Base-by-base conservation (phyloP, 495 filamentous ascomycete genomes). In the Annulohypoxylon moriforme region DNA sequence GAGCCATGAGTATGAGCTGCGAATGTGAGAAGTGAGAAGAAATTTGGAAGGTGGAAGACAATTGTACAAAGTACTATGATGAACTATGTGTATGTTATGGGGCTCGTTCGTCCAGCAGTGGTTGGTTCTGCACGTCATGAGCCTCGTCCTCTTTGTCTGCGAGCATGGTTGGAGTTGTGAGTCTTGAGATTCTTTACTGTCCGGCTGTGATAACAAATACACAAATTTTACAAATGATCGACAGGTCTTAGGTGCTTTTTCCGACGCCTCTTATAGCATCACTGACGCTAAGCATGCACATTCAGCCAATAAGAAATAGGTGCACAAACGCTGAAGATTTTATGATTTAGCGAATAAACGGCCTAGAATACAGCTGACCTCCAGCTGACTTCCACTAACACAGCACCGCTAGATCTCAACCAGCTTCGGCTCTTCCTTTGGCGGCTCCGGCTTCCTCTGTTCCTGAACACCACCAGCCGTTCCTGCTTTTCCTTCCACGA, bases 91-190 rank as follows among this genome's bases (percentile, higher is more conserved):
- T 68, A 63, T 63, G 70, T 62, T 68, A 64, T 42, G 34, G 60
- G 67, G 46, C 46, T 18, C 14, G 4, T 58, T 60, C 16, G 60
- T 59, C 67, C 34, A n/a, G 46, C 20, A 60, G 47, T 44, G 61
- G 59, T 53, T 75, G 59, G 11, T 4, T 40, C n/a, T 70, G 53
- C 64, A 70, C 55, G 68, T 69, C 64, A 57, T 55, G 64, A 62
- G 61, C 62, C 65, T 65, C 61, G 73, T 72, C 68, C 74, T 44
- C 67, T 74, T 67, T 76, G 52, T 74, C 38, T 50, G 55, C 61
- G 71, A 69, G 76, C 76, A 78, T 78, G 74, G 74, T 76, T 73
- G 76, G 76, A 76, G 76, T 78, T 78, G 60, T 46, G 67, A 64
- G 67, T 60, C 56, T 65, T 61, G 56, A 18, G 33, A 34, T 47